These are phyloP conservation scores for Talaromyces sp. DNA, from an alignment of 2,329 filamentous ascomycete species.

Conservation along the genomic window DNA sequence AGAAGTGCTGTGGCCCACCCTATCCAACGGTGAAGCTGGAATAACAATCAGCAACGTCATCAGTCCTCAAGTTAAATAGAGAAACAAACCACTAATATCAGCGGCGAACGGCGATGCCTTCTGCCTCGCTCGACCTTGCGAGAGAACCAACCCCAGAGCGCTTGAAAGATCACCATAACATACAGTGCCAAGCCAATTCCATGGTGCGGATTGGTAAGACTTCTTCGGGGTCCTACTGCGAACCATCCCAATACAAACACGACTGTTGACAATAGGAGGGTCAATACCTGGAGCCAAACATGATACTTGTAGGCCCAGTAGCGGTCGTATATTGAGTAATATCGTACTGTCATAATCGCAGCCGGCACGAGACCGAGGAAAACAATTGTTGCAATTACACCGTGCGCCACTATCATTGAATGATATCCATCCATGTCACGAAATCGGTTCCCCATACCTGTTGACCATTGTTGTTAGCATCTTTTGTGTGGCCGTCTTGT, in stretches of 20 bases:
- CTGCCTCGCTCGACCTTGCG: conserved; percentile 50
- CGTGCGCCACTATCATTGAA: conserved; percentile 55
- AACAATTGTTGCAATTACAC: conserved; percentile 55
- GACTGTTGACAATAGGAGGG: conserved; percentile 57
- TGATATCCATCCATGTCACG: conserved; percentile 55
- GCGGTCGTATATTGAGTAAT: conserved; percentile 52
- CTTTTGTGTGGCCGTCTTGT: neutral
- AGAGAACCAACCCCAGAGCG: conserved; percentile 55
- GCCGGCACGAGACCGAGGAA: conserved; percentile 57
- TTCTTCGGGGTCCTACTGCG: conserved; percentile 56
- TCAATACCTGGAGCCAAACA: conserved; percentile 59
- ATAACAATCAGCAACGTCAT: neutral
- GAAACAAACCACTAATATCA: conserved; percentile 52
- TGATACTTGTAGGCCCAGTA: conserved; percentile 55
- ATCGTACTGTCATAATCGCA: conserved; percentile 57
- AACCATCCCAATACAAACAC: conserved; percentile 59
- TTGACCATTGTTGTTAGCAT: neutral
- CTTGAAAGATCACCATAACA: conserved; percentile 55
- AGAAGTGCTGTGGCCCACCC: conserved; percentile 73
- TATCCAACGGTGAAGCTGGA: conserved; percentile 78
- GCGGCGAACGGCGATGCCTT: conserved; percentile 50
- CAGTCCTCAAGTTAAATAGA: neutral
- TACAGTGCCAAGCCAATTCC: conserved; percentile 62
- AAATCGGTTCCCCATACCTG: conserved; percentile 64
- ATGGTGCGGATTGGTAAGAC: conserved; percentile 62